Percentiles rank a stretch among this genome's conserved stretches.
Evolutionary conservation across 768 basidiomycete species (phyloP).

Genomic region (Tremella yokohamensis): DNA sequence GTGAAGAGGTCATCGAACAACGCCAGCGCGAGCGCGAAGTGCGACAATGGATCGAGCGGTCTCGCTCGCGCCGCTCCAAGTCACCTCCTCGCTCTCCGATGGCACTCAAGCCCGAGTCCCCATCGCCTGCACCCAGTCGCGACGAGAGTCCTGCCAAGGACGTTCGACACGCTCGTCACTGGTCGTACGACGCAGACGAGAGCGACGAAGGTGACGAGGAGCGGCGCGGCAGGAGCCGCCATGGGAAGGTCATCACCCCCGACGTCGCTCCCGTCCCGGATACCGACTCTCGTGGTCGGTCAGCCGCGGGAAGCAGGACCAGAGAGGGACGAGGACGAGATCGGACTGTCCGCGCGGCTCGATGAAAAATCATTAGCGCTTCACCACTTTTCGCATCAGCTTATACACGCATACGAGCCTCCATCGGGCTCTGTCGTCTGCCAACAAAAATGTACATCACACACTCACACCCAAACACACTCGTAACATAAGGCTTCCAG

Average conservation of each 20-base stretch:
- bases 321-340: no score
- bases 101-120: neutral
- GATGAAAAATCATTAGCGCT: no score
- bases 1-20: neutral
- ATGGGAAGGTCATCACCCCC: neutral
- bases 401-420: no score
- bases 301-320: no score
- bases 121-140: neutral
- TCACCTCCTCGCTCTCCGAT: neutral
- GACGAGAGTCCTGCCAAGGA: neutral
- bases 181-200: conserved; percentile 4
- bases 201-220: conserved; percentile 7
- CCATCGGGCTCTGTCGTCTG: no score
- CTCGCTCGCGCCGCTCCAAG: neutral
- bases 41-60: neutral
- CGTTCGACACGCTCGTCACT: neutral
- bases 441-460: no score
- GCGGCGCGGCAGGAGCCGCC: conserved; percentile 2
- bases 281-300: neutral
- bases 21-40: conserved; percentile 4
- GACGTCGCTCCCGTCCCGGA: neutral
- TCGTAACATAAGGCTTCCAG: no score
- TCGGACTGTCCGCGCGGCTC: no score
- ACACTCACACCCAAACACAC: no score
- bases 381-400: no score